Evolutionary conservation across 495 filamentous ascomycete genomes (phyloP).

Genomic region (Trichoderma asperelloides): DNA sequence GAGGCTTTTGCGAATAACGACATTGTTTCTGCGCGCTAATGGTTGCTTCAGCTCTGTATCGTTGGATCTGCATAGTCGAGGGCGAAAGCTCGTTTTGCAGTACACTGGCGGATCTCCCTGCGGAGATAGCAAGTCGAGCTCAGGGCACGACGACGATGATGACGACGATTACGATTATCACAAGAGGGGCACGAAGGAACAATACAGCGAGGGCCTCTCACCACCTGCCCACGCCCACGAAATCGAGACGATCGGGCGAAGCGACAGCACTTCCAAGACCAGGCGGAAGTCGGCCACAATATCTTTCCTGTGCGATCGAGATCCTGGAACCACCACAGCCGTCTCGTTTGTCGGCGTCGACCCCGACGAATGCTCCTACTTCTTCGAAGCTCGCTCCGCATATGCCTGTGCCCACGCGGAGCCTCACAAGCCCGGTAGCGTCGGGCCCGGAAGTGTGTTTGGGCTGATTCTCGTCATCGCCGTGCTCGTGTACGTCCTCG

Average conservation of each 20-base stretch:
- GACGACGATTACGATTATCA: constrained; percentile 13
- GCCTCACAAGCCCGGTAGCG: constrained; percentile 53
- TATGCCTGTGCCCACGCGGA: constrained; percentile 65
- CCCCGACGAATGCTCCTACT: constrained; percentile 86
- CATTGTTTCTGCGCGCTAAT: constrained; percentile 7
- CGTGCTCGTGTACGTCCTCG: constrained; percentile 78
- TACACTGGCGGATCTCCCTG: constrained; percentile 88
- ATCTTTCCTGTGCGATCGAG: constrained; percentile 86
- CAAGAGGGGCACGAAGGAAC: not conserved
- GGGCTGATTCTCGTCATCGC: constrained; percentile 83
- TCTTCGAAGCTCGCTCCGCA: constrained; percentile 86
- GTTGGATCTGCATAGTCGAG: constrained; percentile 61
- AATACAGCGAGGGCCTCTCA: not conserved
- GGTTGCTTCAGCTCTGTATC: constrained; percentile 51
- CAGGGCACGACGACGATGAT: constrained; percentile 30
- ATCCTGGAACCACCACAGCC: constrained; percentile 44
- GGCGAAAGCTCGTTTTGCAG: constrained; percentile 84
- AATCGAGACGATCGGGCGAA: constrained; percentile 2
- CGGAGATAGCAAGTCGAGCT: constrained; percentile 27
- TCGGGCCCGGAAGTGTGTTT: constrained; percentile 84
- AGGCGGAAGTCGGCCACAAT: constrained; percentile 80
- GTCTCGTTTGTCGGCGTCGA: constrained; percentile 77
- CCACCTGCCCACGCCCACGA: not conserved
- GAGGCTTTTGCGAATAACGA: not conserved
- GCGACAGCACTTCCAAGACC: constrained; percentile 19